phyloP scores from a whole-genome alignment of 768 basidiomycete genomes.

The Lactarius trivialis region DNA sequence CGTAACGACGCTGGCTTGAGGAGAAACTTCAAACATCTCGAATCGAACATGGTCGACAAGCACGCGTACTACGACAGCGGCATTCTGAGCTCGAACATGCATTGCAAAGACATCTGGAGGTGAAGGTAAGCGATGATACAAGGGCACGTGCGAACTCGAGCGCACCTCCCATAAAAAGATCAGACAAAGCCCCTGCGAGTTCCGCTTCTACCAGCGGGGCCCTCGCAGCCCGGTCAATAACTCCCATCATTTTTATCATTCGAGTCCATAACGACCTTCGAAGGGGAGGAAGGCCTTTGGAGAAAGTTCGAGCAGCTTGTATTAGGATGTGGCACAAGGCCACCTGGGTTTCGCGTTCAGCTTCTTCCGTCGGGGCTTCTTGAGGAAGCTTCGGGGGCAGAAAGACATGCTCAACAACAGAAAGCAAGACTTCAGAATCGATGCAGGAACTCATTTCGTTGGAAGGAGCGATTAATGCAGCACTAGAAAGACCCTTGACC shows the following conservation, averaged over 20 bases:
- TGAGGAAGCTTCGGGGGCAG: slow-evolving; percentile 17
- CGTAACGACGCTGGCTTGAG: slow-evolving; percentile 34
- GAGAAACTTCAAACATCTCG: slow-evolving; percentile 37
- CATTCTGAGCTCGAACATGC: slow-evolving; percentile 12
- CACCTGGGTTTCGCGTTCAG: background rate
- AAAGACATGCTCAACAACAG: slow-evolving; percentile 12
- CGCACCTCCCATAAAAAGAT: background rate
- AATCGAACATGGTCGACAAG: background rate
- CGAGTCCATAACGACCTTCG: background rate
- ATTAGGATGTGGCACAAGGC: slow-evolving; percentile 8
- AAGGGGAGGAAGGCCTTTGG: background rate
- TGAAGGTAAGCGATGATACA: too few relatives aligned
- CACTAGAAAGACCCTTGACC: background rate
- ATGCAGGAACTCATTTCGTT: background rate
- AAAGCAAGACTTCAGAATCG: background rate
- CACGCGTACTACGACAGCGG: background rate
- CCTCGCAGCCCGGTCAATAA: background rate
- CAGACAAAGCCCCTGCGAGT: background rate
- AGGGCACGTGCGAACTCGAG: background rate
- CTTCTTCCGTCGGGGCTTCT: background rate
- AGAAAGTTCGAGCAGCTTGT: background rate
- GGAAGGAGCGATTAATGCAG: background rate
- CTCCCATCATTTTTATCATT: slow-evolving; percentile 6
- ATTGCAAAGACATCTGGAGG: slow-evolving; percentile 4
- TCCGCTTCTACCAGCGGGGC: background rate